A percentile compares a stretch with the other conserved stretches of the same genome.
These are phyloP conservation scores for Abortiporus biennis DNA, from an alignment of 1,284 basidiomycete species.

Conservation along the genomic window DNA sequence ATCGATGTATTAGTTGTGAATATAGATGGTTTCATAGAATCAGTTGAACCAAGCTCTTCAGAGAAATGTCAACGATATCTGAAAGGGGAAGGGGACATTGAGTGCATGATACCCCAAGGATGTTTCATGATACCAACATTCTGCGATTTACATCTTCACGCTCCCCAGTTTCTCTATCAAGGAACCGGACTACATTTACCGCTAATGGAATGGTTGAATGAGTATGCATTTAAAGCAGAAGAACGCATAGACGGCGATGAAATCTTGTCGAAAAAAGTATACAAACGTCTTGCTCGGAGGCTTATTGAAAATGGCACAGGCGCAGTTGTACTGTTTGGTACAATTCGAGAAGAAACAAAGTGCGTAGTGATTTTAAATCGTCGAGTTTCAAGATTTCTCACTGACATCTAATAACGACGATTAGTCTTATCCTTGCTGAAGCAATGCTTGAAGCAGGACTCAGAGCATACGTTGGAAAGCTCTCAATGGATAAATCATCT, in stretches of 20 bases:
- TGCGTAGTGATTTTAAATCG: conserved; percentile 26
- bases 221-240: conserved; percentile 76
- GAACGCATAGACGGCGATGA: conserved; percentile 62
- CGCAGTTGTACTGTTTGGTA: conserved; percentile 73
- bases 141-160: conserved; percentile 78
- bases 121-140: conserved; percentile 74
- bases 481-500: conserved; percentile 81
- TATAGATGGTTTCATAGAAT: conserved; percentile 46
- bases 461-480: conserved; percentile 75
- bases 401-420: conserved; percentile 1
- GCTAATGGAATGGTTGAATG: conserved; percentile 77
- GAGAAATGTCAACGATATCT: conserved; percentile 28
- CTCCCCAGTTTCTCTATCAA: conserved; percentile 82
- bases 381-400: neutral
- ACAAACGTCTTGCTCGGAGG: conserved; percentile 54
- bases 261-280: conserved; percentile 57
- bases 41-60: conserved; percentile 36
- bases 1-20: conserved; percentile 37
- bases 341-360: conserved; percentile 77
- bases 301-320: conserved; percentile 72
- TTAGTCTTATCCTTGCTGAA: conserved; percentile 68
- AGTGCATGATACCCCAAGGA: conserved; percentile 36
- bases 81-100: conserved; percentile 4
- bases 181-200: conserved; percentile 81
- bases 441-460: conserved; percentile 68